Evolutionary conservation across 2,329 filamentous ascomycete species (phyloP), one percentile per base, ranked within the genome.

Genomic region (Penicillium glabrum): DNA sequence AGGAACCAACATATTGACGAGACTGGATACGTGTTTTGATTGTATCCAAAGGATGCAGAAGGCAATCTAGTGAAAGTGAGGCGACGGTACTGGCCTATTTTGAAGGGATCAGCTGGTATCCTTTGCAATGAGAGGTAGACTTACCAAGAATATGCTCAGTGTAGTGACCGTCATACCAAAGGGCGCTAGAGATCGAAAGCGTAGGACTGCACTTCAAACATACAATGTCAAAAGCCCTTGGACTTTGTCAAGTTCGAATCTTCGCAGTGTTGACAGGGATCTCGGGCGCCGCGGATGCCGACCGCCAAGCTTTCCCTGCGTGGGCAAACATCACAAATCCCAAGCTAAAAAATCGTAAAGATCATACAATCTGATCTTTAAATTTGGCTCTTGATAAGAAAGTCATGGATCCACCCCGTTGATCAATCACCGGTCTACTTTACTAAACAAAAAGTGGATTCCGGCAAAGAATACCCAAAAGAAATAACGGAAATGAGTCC

Each of bases 401-500:
- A 27, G 33, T 29, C 9, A 11, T 7, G 44, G 44, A 6, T 46
- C 44, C 44, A 46, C 44, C 23, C 16, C 8, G 44, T 19, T 46
- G 26, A 14, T 49, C 31, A 49, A 49, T 49, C 46, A 39, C 14
- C 31, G 46, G 31, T 24, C 26, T 33, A 3, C 24, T 35, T 53
- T 53, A 53, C 41, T 26, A 53, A 37, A 44, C 46, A 35, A n/a
- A 19, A 33, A 49, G 46, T 49, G 46, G 46, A 49, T 52, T 27
- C 49, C 24, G 45, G 45, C 26, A 11, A 29, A 19, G 27, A 46
- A 21, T 46, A 29, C 45, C 45, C 27, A 46, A 46, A 46, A 46
- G 45, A 46, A 31, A 23, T 21, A 19, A 13, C 55, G 53, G 58
- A 53, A 51, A 33, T 51, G 37, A 54, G 19, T 35, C 47, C 35